Conservation (phyloP, 441 rosid genomes). For the Eugenia klotzschiana region DNA sequence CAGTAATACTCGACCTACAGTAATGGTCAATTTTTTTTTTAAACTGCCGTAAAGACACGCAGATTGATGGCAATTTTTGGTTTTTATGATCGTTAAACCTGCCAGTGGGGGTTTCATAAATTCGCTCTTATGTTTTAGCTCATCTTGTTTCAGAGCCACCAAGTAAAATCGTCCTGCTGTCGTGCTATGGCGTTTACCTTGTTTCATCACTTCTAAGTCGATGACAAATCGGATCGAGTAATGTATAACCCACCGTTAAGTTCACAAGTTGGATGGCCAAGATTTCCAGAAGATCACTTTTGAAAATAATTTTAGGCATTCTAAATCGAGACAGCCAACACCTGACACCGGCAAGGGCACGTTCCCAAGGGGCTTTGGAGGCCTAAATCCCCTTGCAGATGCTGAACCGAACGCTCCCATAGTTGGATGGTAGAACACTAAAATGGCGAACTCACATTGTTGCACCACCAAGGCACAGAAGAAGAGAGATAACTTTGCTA, state of each 20-base stretch:
- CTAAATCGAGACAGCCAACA: neutral
- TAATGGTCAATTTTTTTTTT: neutral
- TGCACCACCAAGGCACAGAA: neutral
- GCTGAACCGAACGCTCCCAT: no score
- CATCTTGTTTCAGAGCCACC: neutral
- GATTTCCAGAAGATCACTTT: neutral
- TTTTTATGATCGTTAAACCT: neutral
- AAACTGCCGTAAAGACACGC: neutral
- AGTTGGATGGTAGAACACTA: neutral
- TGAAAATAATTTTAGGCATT: neutral
- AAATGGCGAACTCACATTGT: neutral
- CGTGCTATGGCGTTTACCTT: neutral
- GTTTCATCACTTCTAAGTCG: neutral
- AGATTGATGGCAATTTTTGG: neutral
- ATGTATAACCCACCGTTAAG: neutral
- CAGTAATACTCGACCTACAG: neutral
- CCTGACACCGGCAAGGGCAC: neutral
- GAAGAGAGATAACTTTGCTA: neutral
- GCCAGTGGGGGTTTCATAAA: neutral
- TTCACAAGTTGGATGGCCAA: neutral
- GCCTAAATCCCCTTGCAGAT: no score
- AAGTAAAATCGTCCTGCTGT: neutral
- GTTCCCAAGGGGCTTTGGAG: no score
- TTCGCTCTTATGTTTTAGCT: neutral
- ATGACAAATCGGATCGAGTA: neutral